Conservation (phyloP, 768 basidiomycete genomes). For the Russula virescens region DNA sequence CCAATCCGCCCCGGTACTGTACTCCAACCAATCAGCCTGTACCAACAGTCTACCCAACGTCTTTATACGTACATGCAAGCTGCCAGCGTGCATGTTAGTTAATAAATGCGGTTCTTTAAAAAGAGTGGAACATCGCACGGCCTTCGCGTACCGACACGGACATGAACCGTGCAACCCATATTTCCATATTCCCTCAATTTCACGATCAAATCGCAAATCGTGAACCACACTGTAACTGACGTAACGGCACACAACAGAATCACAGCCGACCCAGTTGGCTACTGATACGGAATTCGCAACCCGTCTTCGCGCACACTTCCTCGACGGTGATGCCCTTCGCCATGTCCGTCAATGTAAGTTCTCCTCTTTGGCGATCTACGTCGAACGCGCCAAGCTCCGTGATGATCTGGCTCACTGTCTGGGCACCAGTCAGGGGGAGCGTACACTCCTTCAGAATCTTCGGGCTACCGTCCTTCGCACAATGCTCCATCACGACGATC, state of each 20-base stretch:
- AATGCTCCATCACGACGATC: slow-evolving; percentile 86
- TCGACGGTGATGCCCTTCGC: slow-evolving; percentile 82
- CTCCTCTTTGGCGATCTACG: slow-evolving; percentile 71
- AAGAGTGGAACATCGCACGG: no score
- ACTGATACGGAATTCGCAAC: slow-evolving; percentile 67
- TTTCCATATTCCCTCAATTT: no score
- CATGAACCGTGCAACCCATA: no score
- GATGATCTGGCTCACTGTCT: slow-evolving; percentile 84
- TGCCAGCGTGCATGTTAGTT: no score
- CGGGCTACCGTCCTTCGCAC: slow-evolving; percentile 81
- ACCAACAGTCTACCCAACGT: no score
- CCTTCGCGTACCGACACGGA: no score
- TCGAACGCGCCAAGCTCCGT: slow-evolving; percentile 91
- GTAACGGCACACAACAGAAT: slow-evolving; percentile 5
- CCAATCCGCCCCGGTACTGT: no score
- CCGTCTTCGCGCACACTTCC: slow-evolving; percentile 83
- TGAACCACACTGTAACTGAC: no score
- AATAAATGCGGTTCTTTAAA: no score
- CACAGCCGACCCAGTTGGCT: slow-evolving; percentile 43
- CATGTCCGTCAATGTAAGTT: slow-evolving; percentile 70
- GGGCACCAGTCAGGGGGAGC: slow-evolving; percentile 84
- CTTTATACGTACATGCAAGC: no score
- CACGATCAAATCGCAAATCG: no score
- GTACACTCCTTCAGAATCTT: slow-evolving; percentile 81
- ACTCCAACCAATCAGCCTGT: no score